Percentiles rank a stretch among this genome's conserved stretches.
phyloP scores from a whole-genome alignment of 2,329 filamentous ascomycete genomes.

The Cladophialophora carrionii region DNA sequence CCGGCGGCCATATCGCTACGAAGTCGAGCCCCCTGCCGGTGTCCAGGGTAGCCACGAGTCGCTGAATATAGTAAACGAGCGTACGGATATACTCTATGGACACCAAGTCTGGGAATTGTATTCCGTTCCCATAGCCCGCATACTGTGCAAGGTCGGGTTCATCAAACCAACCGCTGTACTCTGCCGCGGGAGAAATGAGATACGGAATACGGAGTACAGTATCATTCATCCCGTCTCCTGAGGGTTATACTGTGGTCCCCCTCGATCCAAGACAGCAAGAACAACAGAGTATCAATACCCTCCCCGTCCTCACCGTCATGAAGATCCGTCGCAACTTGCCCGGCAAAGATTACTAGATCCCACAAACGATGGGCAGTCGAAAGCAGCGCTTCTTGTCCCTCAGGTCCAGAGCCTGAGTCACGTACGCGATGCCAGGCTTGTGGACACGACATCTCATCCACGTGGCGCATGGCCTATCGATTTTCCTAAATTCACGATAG shows the following conservation, averaged over 20 bases:
- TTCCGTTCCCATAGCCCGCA: not conserved
- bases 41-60: slow-evolving; percentile 6
- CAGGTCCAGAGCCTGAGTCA: not conserved
- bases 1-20: not conserved
- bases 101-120: not conserved
- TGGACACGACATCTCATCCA: not conserved
- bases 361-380: not conserved
- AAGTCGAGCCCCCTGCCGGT: not conserved
- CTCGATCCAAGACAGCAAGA: not conserved
- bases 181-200: not conserved
- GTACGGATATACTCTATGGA: not conserved
- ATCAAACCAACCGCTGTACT: not conserved
- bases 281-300: not conserved
- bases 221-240: not conserved
- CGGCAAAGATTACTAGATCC: not conserved
- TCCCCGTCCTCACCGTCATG: not conserved
- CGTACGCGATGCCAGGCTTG: not conserved
- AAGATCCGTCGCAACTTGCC: not conserved
- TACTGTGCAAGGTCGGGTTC: not conserved
- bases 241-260: too few species aligned
- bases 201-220: too few species aligned
- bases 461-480: slow-evolving; percentile 12
- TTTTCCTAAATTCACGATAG: not conserved
- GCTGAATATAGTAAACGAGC: slow-evolving; percentile 16
- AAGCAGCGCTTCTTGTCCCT: not conserved